Conservation (phyloP, 164 flowering plant genomes). For the Stephania japonica region DNA sequence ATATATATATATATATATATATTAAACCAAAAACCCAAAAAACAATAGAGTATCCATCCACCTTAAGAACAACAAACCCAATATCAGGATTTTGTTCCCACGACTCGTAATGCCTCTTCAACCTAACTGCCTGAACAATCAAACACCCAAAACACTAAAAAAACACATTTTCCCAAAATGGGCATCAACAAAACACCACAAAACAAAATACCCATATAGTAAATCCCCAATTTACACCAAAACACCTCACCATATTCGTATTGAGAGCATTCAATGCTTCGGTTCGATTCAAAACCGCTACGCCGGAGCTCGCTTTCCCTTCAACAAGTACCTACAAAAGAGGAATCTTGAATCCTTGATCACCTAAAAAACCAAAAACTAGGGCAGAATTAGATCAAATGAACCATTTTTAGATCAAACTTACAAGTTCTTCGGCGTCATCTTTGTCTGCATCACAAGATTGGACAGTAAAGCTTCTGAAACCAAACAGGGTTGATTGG, state of each 20-base stretch:
- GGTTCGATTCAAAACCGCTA: conserved; percentile 77
- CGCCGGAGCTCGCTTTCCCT: conserved; percentile 72
- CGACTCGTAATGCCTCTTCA: conserved; percentile 68
- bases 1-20: no score
- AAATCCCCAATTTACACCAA: background rate
- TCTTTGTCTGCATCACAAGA: background rate
- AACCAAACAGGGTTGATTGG: background rate
- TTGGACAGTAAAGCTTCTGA: background rate
- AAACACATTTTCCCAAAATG: background rate
- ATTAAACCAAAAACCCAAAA: background rate
- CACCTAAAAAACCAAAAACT: background rate
- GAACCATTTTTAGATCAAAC: background rate
- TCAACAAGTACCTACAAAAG: conserved; percentile 65
- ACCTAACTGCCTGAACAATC: conserved; percentile 43
- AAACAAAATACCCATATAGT: background rate
- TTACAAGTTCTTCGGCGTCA: background rate
- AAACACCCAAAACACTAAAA: background rate
- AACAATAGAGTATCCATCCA: conserved; percentile 14
- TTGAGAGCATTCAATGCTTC: conserved; percentile 73
- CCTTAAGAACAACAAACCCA: conserved; percentile 77
- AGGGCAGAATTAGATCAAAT: background rate
- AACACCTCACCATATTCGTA: conserved; percentile 53
- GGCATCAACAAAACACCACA: background rate
- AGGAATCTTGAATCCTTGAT: background rate
- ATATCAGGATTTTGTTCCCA: conserved; percentile 87